Conservation (phyloP, 257 asterid genomes). For the Schizonepeta tenuifolia region DNA sequence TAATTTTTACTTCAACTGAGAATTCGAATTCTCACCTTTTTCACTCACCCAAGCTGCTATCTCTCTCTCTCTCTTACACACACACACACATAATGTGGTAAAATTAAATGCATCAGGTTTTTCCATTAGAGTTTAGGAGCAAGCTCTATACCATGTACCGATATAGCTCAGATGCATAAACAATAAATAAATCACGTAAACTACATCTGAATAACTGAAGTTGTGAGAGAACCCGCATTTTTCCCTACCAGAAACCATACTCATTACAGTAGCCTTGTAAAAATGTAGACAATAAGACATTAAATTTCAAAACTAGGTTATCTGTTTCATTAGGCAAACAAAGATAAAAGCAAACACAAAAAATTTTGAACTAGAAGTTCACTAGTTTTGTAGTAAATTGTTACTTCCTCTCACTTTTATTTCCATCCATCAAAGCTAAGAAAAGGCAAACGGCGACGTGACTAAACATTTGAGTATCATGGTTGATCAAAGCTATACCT, state of each 20-base stretch:
- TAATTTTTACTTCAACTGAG: constrained; percentile 29
- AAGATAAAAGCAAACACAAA: not conserved
- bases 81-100: too few relatives aligned
- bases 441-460: constrained; percentile 15
- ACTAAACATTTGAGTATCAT: not conserved
- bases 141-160: not conserved
- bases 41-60: too few relatives aligned
- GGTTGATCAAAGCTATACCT: constrained; percentile 44
- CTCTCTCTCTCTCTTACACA: too few relatives aligned
- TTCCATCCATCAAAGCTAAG: too few relatives aligned
- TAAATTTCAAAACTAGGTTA: constrained; percentile 13
- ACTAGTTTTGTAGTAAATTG: not conserved
- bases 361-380: not conserved
- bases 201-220: constrained; percentile 65
- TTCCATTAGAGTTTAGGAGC: constrained; percentile 5
- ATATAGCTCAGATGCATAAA: constrained; percentile 22
- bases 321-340: not conserved
- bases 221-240: constrained; percentile 56
- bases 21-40: constrained; percentile 25
- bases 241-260: constrained; percentile 48
- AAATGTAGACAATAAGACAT: not conserved
- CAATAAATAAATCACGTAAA: constrained; percentile 20
- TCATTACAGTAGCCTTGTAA: not conserved
- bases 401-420: not conserved
- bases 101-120: constrained; percentile 30